Evolutionary conservation across 2,329 filamentous ascomycete species (phyloP).

Genomic region (Ambrosiella cleistominuta): DNA sequence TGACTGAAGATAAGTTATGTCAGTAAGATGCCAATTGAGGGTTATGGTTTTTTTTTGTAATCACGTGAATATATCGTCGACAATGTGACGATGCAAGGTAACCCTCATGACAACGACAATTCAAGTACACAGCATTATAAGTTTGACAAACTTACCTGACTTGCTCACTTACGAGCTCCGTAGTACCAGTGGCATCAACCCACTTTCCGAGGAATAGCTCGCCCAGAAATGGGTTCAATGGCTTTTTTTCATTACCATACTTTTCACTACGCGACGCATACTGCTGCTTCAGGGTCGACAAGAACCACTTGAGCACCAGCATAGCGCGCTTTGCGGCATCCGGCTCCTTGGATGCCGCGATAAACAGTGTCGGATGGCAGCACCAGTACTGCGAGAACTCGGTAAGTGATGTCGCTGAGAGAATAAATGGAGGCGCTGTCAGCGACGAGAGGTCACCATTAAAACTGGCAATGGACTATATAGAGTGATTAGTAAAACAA

Average conservation of each 20-base stretch:
- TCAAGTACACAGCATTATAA: background rate
- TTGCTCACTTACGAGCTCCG: conserved; percentile 81
- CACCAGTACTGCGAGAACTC: conserved; percentile 76
- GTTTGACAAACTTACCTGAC: conserved; percentile 41
- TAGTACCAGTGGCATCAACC: conserved; percentile 61
- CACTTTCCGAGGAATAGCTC: conserved; percentile 88
- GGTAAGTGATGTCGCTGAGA: conserved; percentile 59
- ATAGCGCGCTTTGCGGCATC: conserved; percentile 69
- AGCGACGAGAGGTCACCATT: conserved; percentile 66
- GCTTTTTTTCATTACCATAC: conserved; percentile 89
- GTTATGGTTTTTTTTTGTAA: background rate
- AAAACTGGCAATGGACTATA: conserved; percentile 61
- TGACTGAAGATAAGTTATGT: conserved; percentile 35
- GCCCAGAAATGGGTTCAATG: conserved; percentile 86
- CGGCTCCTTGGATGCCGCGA: conserved; percentile 62
- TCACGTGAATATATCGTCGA: background rate
- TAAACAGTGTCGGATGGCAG: conserved; percentile 59
- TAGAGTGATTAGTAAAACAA: background rate
- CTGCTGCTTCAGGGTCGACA: conserved; percentile 83
- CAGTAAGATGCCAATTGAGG: background rate
- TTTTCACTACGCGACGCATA: conserved; percentile 57
- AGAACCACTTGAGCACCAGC: conserved; percentile 89
- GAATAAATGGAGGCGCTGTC: conserved; percentile 68
- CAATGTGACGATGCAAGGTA: background rate
- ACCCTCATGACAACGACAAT: background rate